phyloP scores from a whole-genome alignment of 164 flowering plant genomes.

The Protea cynaroides region DNA sequence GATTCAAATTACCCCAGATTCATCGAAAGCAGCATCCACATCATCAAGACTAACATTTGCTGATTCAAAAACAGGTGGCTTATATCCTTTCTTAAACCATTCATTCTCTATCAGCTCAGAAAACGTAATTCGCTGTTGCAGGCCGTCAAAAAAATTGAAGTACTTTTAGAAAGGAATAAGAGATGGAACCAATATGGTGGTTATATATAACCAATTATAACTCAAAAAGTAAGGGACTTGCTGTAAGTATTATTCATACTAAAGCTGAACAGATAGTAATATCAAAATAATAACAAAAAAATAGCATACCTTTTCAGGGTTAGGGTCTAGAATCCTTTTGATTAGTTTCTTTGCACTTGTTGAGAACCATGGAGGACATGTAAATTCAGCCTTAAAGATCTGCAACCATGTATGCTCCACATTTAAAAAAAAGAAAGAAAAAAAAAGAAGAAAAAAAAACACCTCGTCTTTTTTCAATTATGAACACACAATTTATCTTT shows the following conservation, averaged over 20 bases:
- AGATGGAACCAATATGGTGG: neutral
- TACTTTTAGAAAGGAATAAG: slow-evolving; percentile 6
- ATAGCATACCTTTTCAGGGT: slow-evolving; percentile 59
- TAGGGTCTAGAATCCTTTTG: slow-evolving; percentile 82
- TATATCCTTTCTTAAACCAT: slow-evolving; percentile 97
- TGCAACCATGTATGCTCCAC: slow-evolving; percentile 21
- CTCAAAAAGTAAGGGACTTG: neutral
- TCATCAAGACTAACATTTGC: slow-evolving; percentile 64
- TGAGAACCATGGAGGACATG: slow-evolving; percentile 93
- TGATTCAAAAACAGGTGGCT: slow-evolving; percentile 66
- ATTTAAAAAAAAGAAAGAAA: no score
- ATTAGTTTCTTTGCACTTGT: slow-evolving; percentile 86
- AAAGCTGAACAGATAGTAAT: neutral
- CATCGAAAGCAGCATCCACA: slow-evolving; percentile 69
- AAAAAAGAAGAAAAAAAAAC: no score
- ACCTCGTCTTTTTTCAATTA: neutral
- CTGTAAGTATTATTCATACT: neutral
- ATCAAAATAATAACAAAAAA: slow-evolving; percentile 2
- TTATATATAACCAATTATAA: neutral
- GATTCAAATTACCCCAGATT: slow-evolving; percentile 45
- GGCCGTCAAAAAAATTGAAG: neutral
- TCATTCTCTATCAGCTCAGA: slow-evolving; percentile 87
- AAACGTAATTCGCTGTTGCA: slow-evolving; percentile 72
- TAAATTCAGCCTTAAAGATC: slow-evolving; percentile 84
- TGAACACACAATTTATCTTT: neutral